Percentiles rank a stretch among this genome's conserved stretches.
Conservation (phyloP, 768 basidiomycete species). For the Tricholoma flavovirens region DNA sequence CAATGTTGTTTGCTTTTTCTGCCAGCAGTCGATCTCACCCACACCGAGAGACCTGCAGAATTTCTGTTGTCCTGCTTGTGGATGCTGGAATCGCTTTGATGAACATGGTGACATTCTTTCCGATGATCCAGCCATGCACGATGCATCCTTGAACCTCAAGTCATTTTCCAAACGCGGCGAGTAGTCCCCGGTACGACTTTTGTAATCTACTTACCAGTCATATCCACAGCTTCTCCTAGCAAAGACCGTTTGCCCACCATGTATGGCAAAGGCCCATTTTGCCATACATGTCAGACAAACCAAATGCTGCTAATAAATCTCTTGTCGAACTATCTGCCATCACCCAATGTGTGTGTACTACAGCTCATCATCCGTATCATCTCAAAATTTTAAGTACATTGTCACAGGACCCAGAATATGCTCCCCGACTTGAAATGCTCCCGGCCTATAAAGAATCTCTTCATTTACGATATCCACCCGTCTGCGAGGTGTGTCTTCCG, state of each 20-base stretch:
- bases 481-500: conserved; percentile 72
- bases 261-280: conserved; percentile 65
- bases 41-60: conserved; percentile 44
- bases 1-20: conserved; percentile 64
- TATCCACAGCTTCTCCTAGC: conserved; percentile 52
- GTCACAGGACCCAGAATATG: conserved; percentile 69
- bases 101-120: conserved; percentile 71
- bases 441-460: conserved; percentile 72
- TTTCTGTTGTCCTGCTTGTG: conserved; percentile 63
- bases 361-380: background rate
- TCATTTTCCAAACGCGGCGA: conserved; percentile 73
- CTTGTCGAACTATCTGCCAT: conserved; percentile 83
- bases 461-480: conserved; percentile 79
- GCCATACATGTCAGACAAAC: conserved; percentile 88
- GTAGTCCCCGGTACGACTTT: conserved; percentile 12
- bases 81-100: conserved; percentile 73
- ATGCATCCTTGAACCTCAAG: conserved; percentile 60
- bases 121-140: conserved; percentile 86
- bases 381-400: conserved; percentile 4
- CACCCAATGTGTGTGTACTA: conserved; percentile 53
- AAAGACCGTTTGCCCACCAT: conserved; percentile 62
- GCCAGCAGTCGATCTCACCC: conserved; percentile 39
- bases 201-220: background rate
- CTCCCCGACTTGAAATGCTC: conserved; percentile 52
- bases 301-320: conserved; percentile 84